Base-by-base conservation (phyloP, 495 filamentous ascomycete genomes). In the Neurospora tetrasperma region DNA sequence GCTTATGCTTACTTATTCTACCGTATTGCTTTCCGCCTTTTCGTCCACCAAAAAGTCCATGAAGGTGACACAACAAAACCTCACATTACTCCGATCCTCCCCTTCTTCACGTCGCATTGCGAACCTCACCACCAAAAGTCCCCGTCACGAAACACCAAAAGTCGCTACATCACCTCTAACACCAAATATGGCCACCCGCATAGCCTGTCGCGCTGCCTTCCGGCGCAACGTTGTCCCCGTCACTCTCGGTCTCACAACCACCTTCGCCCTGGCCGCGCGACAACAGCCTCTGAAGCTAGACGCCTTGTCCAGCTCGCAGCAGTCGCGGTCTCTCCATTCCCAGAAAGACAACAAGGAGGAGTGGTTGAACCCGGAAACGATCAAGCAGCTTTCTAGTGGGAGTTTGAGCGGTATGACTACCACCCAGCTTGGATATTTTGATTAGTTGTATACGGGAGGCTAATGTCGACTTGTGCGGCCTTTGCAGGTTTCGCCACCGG, bases 301-400 rank as follows among this genome's bases (percentile, higher is more conserved):
- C 73, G 68, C 76, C 4, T 31, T 42, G 9, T 41, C 40, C 27
- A 43, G 16, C 38, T 18, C 75, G 4, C 38, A 35, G 5, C 31
- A 74, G 23, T 42, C 42, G 42, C 70, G 46, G 20, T 43, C 18
- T 11, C 42, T 12, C 20, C 54, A 4, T 43, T 48, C 46, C 44
- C 77, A 42, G 48, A 70, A 14, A 42, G 46, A 16, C 70, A 27
- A 69, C n/a, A 76, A 62, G 31, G 81, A 83, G 23, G 83, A 83
- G 14, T 71, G 73, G 38, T 74, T 86, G 66, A 85, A 86, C 73
- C 79, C 88, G 0, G 81, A 84, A 39, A 85, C 86, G 14, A 82
- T 93, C 78, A 88, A 85, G 73, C 90, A 94, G 84, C 82, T 94
- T 71, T 92, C 89, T 72, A 76, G 88, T 72, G 92, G 92, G 1